Conservation (phyloP, 1,284 basidiomycete genomes). For the Microbotryomycetes sp. region DNA sequence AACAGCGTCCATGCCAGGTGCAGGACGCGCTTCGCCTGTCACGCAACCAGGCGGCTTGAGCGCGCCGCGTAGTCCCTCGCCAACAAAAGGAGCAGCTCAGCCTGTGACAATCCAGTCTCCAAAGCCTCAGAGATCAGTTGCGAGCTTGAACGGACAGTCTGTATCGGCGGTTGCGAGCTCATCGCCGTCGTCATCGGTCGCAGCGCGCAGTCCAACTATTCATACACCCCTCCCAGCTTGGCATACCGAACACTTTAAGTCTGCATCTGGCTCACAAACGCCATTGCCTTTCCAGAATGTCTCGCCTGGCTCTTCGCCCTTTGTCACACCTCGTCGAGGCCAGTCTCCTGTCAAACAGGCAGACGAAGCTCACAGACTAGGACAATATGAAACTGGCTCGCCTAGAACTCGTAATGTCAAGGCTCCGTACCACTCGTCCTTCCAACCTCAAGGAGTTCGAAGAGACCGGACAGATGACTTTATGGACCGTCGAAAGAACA, state of each 20-base stretch:
- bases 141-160: not conserved
- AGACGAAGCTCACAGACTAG: not conserved
- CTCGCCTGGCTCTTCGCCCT: constrained; percentile 8
- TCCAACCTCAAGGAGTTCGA: constrained; percentile 29
- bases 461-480: constrained; percentile 25
- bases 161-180: not conserved
- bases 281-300: constrained; percentile 14
- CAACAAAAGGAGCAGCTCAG: no score
- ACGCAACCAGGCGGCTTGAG: no score
- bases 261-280: not conserved
- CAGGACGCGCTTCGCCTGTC: no score
- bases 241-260: not conserved
- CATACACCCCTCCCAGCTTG: no score
- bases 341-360: not conserved
- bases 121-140: not conserved
- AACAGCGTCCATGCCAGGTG: not conserved
- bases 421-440: constrained; percentile 15
- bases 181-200: not conserved
- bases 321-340: not conserved
- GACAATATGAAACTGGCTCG: no score
- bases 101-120: not conserved
- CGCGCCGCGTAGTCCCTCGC: no score
- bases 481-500: not conserved
- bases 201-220: not conserved
- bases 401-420: not conserved